A percentile compares a stretch with the other conserved stretches of the same genome.
phyloP scores from a whole-genome alignment of 2,329 filamentous ascomycete genomes.

The Cytospora leucostoma region DNA sequence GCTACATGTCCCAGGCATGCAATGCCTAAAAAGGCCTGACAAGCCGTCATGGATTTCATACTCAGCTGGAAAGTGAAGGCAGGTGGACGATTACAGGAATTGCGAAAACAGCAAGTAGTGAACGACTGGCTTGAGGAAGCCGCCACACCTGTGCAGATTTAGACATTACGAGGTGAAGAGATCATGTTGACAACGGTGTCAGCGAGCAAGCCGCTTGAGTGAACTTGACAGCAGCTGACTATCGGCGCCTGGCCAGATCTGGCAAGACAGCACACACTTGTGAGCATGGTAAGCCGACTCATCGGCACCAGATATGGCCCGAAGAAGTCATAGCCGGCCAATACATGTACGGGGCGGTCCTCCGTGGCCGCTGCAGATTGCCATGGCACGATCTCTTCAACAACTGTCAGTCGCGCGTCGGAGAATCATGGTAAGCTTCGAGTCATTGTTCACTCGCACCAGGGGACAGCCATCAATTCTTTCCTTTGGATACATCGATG shows the following conservation, averaged over 20 bases:
- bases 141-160: neutral
- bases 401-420: neutral
- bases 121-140: neutral
- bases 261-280: neutral
- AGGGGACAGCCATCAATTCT: neutral
- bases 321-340: neutral
- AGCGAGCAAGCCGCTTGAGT: neutral
- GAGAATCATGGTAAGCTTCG: neutral
- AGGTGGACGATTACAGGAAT: neutral
- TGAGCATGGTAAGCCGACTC: neutral
- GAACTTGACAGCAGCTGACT: too few relatives aligned
- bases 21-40: neutral
- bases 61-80: neutral
- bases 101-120: neutral
- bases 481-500: too few relatives aligned
- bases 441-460: neutral
- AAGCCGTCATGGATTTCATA: neutral
- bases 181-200: neutral
- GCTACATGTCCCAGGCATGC: neutral
- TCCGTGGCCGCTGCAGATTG: neutral
- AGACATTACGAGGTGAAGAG: neutral
- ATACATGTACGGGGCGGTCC: neutral
- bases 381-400: neutral
- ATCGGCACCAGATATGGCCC: neutral
- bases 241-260: neutral